These are phyloP conservation scores for Sphaceloma murrayae DNA, from an alignment of 2,329 filamentous ascomycete species.

Conservation along the genomic window DNA sequence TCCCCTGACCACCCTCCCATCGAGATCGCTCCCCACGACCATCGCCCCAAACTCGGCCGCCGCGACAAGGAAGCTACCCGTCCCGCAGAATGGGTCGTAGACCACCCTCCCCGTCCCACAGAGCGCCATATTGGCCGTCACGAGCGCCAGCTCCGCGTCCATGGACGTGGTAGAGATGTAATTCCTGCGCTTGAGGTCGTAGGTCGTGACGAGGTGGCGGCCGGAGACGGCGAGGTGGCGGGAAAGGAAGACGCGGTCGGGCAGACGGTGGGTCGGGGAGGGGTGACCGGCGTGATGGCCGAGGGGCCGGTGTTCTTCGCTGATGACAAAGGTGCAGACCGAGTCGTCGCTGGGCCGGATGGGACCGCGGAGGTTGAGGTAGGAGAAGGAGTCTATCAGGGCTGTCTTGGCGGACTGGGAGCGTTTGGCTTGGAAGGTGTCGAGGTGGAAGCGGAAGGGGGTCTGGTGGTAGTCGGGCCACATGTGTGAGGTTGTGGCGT, in stretches of 20 bases:
- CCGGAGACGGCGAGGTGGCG: slow-evolving; percentile 58
- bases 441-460: slow-evolving; percentile 77
- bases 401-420: slow-evolving; percentile 52
- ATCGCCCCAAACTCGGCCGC: slow-evolving; percentile 83
- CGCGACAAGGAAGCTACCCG: slow-evolving; percentile 83
- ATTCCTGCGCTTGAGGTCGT: slow-evolving; percentile 82
- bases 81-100: slow-evolving; percentile 93
- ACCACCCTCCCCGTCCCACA: slow-evolving; percentile 75
- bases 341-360: slow-evolving; percentile 44
- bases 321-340: slow-evolving; percentile 66
- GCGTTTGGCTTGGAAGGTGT: slow-evolving; percentile 70
- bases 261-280: neutral
- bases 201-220: slow-evolving; percentile 59
- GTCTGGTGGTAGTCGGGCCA: slow-evolving; percentile 57
- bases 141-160: slow-evolving; percentile 84
- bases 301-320: slow-evolving; percentile 60
- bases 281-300: slow-evolving; percentile 29
- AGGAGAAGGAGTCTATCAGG: slow-evolving; percentile 74
- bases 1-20: slow-evolving; percentile 78
- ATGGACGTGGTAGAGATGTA: slow-evolving; percentile 97
- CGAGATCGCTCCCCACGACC: slow-evolving; percentile 82
- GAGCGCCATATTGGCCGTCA: slow-evolving; percentile 84
- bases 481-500: slow-evolving; percentile 46
- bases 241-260: slow-evolving; percentile 59
- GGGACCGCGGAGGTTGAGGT: slow-evolving; percentile 65